These are phyloP conservation scores for Colletotrichum siamense DNA, from an alignment of 2,329 filamentous ascomycete species.

Conservation along the genomic window DNA sequence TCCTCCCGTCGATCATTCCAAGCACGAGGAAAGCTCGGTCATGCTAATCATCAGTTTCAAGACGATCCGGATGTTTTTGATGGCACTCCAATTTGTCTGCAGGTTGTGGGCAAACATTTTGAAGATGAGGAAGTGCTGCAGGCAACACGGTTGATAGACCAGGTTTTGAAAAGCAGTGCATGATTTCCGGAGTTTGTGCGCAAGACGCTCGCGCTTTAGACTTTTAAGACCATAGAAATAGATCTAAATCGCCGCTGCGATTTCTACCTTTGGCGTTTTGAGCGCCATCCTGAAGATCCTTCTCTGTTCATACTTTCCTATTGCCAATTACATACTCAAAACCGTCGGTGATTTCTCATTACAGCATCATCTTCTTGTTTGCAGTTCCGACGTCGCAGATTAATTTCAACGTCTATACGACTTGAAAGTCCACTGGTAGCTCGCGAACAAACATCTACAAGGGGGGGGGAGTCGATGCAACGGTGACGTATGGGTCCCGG, in stretches of 20 bases:
- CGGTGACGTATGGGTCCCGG: neutral
- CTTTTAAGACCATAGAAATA: neutral
- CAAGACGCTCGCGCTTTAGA: too few relatives aligned
- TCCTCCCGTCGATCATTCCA: neutral
- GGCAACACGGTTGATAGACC: neutral
- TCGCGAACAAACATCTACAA: neutral
- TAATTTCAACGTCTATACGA: neutral
- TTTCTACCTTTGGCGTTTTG: neutral
- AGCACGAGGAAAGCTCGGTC: too few relatives aligned
- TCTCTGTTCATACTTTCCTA: neutral
- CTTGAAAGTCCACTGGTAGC: neutral
- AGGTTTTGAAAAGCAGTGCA: neutral
- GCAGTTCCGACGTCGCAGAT: neutral
- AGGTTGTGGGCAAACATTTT: conserved; percentile 8
- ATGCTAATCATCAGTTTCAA: neutral
- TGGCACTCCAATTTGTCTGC: neutral
- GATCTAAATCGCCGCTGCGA: neutral
- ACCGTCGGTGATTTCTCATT: neutral
- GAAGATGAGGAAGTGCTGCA: conserved; percentile 17
- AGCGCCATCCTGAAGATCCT: neutral
- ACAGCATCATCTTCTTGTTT: neutral
- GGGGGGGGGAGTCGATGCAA: neutral
- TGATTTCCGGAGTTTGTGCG: neutral
- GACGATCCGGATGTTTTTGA: conserved; percentile 7
- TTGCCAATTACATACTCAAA: neutral